Evolutionary conservation across 192 early-diverging fungal species (phyloP), one percentile per base, ranked within the genome.

Genomic region (Podochytrium sp.): DNA sequence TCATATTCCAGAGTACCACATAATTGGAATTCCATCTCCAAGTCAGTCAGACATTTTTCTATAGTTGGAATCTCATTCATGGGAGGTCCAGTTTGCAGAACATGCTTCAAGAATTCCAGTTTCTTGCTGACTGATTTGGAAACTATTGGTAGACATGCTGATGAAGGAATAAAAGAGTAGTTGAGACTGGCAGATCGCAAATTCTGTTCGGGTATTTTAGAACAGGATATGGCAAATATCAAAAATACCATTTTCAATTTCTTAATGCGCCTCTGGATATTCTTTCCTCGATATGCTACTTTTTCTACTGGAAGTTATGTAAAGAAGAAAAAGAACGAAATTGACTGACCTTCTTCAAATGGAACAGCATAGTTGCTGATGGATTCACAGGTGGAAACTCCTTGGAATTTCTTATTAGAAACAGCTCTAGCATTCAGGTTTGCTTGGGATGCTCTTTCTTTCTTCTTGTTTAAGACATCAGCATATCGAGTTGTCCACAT

Each of bases 391-490:
- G 65, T 25, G 14, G 33, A 34, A 29, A 52, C 23, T 75, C 33
- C 56, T 64, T 76, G 12, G 56, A 32, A 33, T 43, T 79, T 65
- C n/a, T n/a, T n/a, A n/a, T 35, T 39, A 37, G 59, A 25, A 60
- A 78, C 42, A 20, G 55, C 57, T 23, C 42, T n/a, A 20, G 78
- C 65, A 78, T 79, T 70, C 40, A 49, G 38, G 43, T 79, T 79
- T 30, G 76, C 76, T 25, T 29, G 20, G 5, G 78, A 77, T 10
- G 77, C 78, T 7, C 63, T 25, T 3, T 72, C 68, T 43, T 79
- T 79, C 40, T 62, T 56, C 29, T 63, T 65, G 42, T 78, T 25
- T 10, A 79, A 23, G 12, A 43, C 18, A 40, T 79, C 67, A 37
- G 40, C 42, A 52, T 71, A 72, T 5, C 78, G 66, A 7, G 37